Conservation (phyloP, 768 basidiomycete species). For the Ephemerocybe angulata region DNA sequence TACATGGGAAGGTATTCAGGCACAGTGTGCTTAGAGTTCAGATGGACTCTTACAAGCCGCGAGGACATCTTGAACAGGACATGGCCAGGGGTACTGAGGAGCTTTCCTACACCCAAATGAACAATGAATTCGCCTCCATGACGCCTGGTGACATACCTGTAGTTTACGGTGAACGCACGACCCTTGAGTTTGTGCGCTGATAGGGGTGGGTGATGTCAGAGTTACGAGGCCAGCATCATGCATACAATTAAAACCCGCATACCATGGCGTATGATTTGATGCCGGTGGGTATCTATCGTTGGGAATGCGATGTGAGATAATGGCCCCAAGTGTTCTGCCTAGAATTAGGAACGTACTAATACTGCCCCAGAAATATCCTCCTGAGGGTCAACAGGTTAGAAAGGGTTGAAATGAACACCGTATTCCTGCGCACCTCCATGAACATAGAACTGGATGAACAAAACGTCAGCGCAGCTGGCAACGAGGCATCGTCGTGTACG, state of each 20-base stretch:
- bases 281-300: conserved; percentile 49
- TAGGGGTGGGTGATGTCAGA: not conserved
- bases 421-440: conserved; percentile 46
- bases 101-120: conserved; percentile 49
- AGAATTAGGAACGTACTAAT: conserved; percentile 48
- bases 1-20: conserved; percentile 16
- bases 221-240: no score
- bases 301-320: not conserved
- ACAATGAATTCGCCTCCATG: not conserved
- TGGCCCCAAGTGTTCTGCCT: conserved; percentile 1
- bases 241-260: no score
- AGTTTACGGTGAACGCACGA: conserved; percentile 61
- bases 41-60: conserved; percentile 53
- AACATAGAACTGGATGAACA: conserved; percentile 50
- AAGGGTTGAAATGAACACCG: not conserved
- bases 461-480: not conserved
- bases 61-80: conserved; percentile 69
- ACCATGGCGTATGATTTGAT: conserved; percentile 58
- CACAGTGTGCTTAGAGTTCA: not conserved
- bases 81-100: conserved; percentile 84
- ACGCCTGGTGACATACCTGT: conserved; percentile 26
- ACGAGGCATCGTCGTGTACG: conserved; percentile 6
- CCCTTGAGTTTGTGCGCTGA: conserved; percentile 69
- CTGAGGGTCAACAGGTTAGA: conserved; percentile 24
- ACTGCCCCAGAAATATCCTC: conserved; percentile 60